Conservation (phyloP, 495 filamentous ascomycete genomes). For the Penicillium desertorum region DNA sequence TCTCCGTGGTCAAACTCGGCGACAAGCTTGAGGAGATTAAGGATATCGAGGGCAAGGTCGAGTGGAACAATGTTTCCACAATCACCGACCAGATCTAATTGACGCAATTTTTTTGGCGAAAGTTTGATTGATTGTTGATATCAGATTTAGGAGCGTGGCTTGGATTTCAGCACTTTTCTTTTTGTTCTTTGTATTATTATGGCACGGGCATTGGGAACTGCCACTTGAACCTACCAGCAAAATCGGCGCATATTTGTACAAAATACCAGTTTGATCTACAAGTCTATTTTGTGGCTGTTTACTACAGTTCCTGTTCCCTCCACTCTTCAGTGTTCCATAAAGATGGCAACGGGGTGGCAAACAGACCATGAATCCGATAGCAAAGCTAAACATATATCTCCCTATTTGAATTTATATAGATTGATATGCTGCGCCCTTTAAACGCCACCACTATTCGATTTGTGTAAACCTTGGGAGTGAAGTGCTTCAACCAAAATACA, state of each 20-base stretch:
- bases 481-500: neutral
- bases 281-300: conserved; percentile 1
- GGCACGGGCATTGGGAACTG: conserved; percentile 33
- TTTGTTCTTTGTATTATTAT: conserved; percentile 36
- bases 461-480: neutral
- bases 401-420: neutral
- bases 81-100: conserved; percentile 33
- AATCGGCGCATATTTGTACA: conserved; percentile 42
- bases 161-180: conserved; percentile 20
- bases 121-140: conserved; percentile 8
- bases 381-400: neutral
- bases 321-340: neutral
- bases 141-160: conserved; percentile 18
- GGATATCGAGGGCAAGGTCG: conserved; percentile 58
- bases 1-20: conserved; percentile 82
- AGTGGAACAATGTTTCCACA: conserved; percentile 52
- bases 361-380: neutral
- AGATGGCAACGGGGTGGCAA: neutral
- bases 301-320: neutral
- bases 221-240: conserved; percentile 36
- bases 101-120: neutral
- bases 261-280: conserved; percentile 29
- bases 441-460: neutral
- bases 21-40: conserved; percentile 69
- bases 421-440: neutral